These are phyloP conservation scores for Meyerozyma sp. DNA, from an alignment of 1,139 yeast species.

Conservation along the genomic window DNA sequence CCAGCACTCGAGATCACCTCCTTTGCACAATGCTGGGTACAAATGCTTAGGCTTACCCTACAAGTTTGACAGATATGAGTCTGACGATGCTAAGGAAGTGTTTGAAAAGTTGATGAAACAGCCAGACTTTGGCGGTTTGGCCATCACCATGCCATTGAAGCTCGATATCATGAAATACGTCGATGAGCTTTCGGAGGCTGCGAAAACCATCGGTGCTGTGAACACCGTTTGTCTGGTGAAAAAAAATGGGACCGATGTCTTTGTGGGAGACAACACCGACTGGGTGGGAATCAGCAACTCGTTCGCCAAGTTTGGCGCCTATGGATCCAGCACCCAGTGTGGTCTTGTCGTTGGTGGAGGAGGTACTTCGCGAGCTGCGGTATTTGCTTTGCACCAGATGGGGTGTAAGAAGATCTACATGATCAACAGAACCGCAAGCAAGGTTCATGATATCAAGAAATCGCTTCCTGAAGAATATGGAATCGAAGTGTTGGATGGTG, in stretches of 20 bases:
- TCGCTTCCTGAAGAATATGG: conserved; percentile 60
- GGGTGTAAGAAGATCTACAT: conserved; percentile 77
- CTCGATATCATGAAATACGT: conserved; percentile 67
- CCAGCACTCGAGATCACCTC: conserved; percentile 83
- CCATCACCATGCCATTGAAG: conserved; percentile 88
- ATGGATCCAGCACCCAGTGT: conserved; percentile 26
- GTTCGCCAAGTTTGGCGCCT: conserved; percentile 54
- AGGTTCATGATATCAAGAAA: conserved; percentile 53
- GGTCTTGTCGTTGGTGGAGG: conserved; percentile 94
- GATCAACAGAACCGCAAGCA: conserved; percentile 72
- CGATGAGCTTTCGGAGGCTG: conserved; percentile 64
- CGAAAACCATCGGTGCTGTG: conserved; percentile 81
- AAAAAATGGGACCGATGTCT: conserved; percentile 45
- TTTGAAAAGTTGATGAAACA: conserved; percentile 42
- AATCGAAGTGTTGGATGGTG: conserved; percentile 52
- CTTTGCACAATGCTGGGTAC: conserved; percentile 76
- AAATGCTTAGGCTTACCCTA: conserved; percentile 73
- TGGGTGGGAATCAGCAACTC: conserved; percentile 86
- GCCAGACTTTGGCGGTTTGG: conserved; percentile 73
- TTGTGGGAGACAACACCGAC: conserved; percentile 85
- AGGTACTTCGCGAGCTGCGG: conserved; percentile 95
- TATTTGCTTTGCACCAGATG: conserved; percentile 73
- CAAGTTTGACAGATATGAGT: conserved; percentile 61
- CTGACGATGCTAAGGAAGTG: conserved; percentile 51
- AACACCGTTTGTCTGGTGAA: conserved; percentile 68